Evolutionary conservation across 1,284 basidiomycete genomes (phyloP), one percentile per base, ranked within the genome.

Genomic region (Ustilago curta): DNA sequence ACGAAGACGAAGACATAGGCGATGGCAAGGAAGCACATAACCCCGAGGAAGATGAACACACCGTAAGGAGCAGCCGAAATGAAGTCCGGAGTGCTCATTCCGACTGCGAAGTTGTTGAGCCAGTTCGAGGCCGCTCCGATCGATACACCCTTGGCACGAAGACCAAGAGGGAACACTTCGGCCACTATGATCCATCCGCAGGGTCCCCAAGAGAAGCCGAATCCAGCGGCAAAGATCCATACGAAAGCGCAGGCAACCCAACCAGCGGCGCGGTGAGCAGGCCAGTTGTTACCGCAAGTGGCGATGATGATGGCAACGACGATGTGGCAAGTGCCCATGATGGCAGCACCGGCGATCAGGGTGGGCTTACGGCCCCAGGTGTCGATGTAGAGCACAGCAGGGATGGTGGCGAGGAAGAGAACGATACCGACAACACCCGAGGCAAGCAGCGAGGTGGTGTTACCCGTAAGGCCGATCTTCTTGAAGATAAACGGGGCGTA

Each of bases 121-220:
- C 92, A 93, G 83, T 92, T 93, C 42, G 91, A 92, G 3, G 92
- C 90, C 2, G 92, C 93, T n/a, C 92, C 90, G 21, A 95, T 81
- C 23, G 92, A 89, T 6, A 94, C 92, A 69, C 93, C 94, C 83
- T 91, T 91, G 71, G 92, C 91, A 80, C 93, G 88, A 85, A 94
- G 90, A 8, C 92, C 91, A n/a, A 93, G 87, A 6, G 94, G 91
- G 85, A 95, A 94, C 23, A 95, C 91, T 85, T 93, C 92, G 72
- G 89, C 90, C 0, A 91, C 90, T 2, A 93, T 87, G 1, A 93
- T 89, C 92, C 93, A 95, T 12, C 91, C 92, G 73, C 93, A 89
- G 2, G 94, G 94, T 1, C 93, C 93, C 58, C 76, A 80, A 6
- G 42, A 55, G 82, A 92, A 91, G 40, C 93, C 93, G 83, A 94